phyloP scores from a whole-genome alignment of 1,139 yeast species.

The Magnusiomyces fungicola region DNA sequence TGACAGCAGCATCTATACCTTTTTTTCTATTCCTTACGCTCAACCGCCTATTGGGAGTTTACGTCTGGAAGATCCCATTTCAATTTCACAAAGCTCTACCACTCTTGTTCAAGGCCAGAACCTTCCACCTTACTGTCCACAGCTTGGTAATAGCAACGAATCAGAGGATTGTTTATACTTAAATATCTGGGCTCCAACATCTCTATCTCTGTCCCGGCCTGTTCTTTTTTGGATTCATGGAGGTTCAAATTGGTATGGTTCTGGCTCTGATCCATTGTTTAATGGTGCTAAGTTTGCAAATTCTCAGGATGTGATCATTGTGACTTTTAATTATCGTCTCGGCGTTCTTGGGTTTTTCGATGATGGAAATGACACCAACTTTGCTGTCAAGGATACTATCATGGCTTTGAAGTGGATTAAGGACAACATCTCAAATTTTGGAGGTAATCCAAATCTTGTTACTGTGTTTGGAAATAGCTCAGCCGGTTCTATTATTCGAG shows the following conservation, averaged over 20 bases:
- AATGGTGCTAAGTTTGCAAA: conserved; percentile 30
- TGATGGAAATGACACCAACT: conserved; percentile 27
- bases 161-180: conserved; percentile 27
- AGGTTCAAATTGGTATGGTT: conserved; percentile 33
- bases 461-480: conserved; percentile 36
- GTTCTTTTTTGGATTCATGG: conserved; percentile 37
- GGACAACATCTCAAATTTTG: conserved; percentile 30
- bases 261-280: conserved; percentile 29
- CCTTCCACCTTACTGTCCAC: conserved; percentile 25
- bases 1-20: conserved; percentile 11
- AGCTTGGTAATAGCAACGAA: conserved; percentile 12
- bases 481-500: conserved; percentile 31
- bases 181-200: conserved; percentile 24
- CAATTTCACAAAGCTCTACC: conserved; percentile 4
- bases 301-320: conserved; percentile 30
- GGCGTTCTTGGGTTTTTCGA: conserved; percentile 33
- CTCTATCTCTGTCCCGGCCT: conserved; percentile 18
- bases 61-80: conserved; percentile 22
- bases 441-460: conserved; percentile 32
- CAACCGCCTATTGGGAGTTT: conserved; percentile 21
- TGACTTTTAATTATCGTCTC: conserved; percentile 35
- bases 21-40: conserved; percentile 25
- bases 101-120: conserved; percentile 6
- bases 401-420: conserved; percentile 34
- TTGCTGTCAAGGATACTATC: conserved; percentile 32